A percentile compares a stretch with the other conserved stretches of the same genome.
Conservation (phyloP, 1,284 basidiomycete species). For the Chalciporus piperatoides region DNA sequence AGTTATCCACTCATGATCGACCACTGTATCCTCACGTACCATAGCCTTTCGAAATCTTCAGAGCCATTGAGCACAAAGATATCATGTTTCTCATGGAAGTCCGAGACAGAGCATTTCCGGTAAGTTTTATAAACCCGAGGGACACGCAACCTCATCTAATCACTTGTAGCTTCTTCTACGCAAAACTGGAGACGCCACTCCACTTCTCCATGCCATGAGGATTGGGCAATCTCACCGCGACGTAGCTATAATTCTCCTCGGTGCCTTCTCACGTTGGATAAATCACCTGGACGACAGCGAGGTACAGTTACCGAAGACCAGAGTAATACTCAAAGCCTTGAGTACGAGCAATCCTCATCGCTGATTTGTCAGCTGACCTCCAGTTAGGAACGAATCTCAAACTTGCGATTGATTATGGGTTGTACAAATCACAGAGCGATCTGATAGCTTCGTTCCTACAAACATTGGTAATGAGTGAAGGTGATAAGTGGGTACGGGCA, state of each 20-base stretch:
- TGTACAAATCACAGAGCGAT: conserved; percentile 72
- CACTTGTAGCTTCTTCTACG: conserved; percentile 58
- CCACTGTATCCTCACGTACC: neutral
- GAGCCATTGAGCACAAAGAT: conserved; percentile 71
- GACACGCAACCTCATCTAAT: conserved; percentile 6
- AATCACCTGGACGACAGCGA: conserved; percentile 75
- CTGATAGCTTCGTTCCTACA: conserved; percentile 80
- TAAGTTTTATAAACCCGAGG: conserved; percentile 29
- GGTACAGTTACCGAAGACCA: conserved; percentile 59
- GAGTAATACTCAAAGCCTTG: conserved; percentile 64
- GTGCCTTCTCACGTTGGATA: conserved; percentile 78
- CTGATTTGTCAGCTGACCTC: conserved; percentile 12
- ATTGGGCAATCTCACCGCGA: conserved; percentile 71
- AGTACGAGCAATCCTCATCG: conserved; percentile 43
- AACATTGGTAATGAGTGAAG: conserved; percentile 83
- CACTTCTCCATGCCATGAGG: conserved; percentile 76
- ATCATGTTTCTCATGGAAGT: conserved; percentile 76
- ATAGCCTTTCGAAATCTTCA: conserved; percentile 72
- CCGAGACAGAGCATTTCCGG: conserved; percentile 72
- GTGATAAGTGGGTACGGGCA: conserved; percentile 71
- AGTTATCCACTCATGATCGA: neutral
- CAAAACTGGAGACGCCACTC: conserved; percentile 70
- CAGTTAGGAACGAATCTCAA: conserved; percentile 71
- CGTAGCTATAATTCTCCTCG: conserved; percentile 70
- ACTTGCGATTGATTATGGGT: conserved; percentile 76